Percentiles rank a stretch among this genome's conserved stretches.
phyloP scores from a whole-genome alignment of 2,329 filamentous ascomycete species.

The Aureobasidium lini region DNA sequence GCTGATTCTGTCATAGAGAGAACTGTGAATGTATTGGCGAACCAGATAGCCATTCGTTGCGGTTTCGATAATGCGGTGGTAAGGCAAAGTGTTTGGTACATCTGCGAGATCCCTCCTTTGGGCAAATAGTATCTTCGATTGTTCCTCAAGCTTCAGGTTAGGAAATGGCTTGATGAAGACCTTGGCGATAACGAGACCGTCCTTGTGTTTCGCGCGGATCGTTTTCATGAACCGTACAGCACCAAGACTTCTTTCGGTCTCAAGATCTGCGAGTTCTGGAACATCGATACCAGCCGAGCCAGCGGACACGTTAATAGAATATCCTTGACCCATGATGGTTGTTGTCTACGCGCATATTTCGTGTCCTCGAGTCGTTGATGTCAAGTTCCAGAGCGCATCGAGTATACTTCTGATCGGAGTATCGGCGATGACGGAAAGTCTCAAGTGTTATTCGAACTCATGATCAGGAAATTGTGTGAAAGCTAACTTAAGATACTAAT shows the following conservation, averaged over 20 bases:
- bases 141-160: constrained; percentile 21
- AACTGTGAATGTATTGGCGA: constrained; percentile 92
- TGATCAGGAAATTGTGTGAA: not conserved
- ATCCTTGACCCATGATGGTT: constrained; percentile 81
- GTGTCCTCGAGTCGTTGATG: not conserved
- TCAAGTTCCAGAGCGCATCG: not conserved
- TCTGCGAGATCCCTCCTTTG: constrained; percentile 73
- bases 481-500: not conserved
- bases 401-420: not conserved
- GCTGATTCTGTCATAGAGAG: constrained; percentile 92
- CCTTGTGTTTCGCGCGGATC: constrained; percentile 79
- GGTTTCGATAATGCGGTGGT: constrained; percentile 87
- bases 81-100: constrained; percentile 83
- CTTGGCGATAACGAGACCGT: constrained; percentile 89
- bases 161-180: constrained; percentile 84
- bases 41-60: constrained; percentile 87
- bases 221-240: constrained; percentile 95
- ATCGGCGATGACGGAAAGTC: not conserved
- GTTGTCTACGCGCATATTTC: constrained; percentile 8
- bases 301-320: constrained; percentile 85
- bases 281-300: constrained; percentile 91
- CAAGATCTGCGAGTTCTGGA: constrained; percentile 80
- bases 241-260: constrained; percentile 87
- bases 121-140: constrained; percentile 9
- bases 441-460: not conserved